A percentile compares a stretch with the other conserved stretches of the same genome.
These are phyloP conservation scores for Abelmoschus esculentus DNA, from an alignment of 345 rosid species.

Conservation along the genomic window DNA sequence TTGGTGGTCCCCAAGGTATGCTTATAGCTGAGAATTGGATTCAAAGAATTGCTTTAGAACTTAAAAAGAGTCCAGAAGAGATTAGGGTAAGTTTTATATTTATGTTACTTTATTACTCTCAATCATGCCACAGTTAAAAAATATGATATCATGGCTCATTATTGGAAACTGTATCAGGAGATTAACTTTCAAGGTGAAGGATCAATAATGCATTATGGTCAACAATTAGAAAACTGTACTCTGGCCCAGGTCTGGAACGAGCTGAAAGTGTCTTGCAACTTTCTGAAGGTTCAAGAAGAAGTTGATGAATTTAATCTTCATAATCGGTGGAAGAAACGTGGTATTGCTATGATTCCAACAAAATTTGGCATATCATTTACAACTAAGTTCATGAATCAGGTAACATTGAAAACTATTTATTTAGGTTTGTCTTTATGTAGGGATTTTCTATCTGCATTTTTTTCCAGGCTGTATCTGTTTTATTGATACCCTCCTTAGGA, in stretches of 20 bases:
- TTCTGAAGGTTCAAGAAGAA: constrained; percentile 55
- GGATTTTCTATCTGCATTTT: background rate
- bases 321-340: constrained; percentile 92
- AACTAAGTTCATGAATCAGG: constrained; percentile 76
- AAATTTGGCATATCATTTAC: constrained; percentile 93
- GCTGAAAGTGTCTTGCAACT: constrained; percentile 57
- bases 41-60: constrained; percentile 70
- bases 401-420: constrained; percentile 9
- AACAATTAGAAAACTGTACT: constrained; percentile 62
- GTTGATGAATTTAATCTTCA: constrained; percentile 54
- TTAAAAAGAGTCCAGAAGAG: constrained; percentile 72
- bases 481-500: background rate
- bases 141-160: constrained; percentile 1
- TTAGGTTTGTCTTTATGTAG: background rate
- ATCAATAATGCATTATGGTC: constrained; percentile 70
- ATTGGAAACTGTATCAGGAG: constrained; percentile 38
- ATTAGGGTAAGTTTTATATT: constrained; percentile 46
- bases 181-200: constrained; percentile 93
- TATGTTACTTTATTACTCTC: constrained; percentile 7
- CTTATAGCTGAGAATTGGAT: constrained; percentile 93
- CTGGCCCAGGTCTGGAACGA: constrained; percentile 67
- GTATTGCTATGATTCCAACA: constrained; percentile 88
- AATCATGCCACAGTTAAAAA: background rate
- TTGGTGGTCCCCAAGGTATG: constrained; percentile 97
- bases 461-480: background rate